Evolutionary conservation across 179 eudicot genomes (phyloP).

Genomic region (Nepenthes alata): DNA sequence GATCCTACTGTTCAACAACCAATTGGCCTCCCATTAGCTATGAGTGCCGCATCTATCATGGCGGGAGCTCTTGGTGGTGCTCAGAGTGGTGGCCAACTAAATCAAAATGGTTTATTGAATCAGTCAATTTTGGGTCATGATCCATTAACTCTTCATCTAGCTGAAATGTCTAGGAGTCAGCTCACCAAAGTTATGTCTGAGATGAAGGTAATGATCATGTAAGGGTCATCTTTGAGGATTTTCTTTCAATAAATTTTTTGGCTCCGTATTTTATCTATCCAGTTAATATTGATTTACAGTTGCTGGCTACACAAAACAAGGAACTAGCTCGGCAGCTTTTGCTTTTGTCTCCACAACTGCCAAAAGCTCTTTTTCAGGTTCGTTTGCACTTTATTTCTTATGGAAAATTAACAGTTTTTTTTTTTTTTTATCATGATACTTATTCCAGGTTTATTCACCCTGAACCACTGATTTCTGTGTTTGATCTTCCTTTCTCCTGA

Average conservation of each 20-base stretch:
- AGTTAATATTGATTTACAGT: constrained; percentile 33
- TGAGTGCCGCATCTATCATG: constrained; percentile 80
- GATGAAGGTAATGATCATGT: constrained; percentile 43
- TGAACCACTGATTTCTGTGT: background rate
- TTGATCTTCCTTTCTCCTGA: background rate
- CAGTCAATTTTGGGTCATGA: constrained; percentile 49
- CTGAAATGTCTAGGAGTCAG: constrained; percentile 82
- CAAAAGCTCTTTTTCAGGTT: constrained; percentile 89
- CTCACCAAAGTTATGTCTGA: constrained; percentile 64
- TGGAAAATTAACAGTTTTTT: background rate
- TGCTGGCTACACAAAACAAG: constrained; percentile 63
- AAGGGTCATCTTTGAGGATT: constrained; percentile 1
- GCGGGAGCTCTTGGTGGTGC: constrained; percentile 79
- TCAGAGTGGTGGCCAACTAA: constrained; percentile 41
- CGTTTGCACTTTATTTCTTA: constrained; percentile 2
- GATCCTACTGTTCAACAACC: constrained; percentile 54
- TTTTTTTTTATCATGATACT: background rate
- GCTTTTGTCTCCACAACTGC: constrained; percentile 52
- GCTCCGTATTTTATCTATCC: constrained; percentile 8
- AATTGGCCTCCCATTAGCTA: constrained; percentile 65
- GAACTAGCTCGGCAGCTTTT: constrained; percentile 74
- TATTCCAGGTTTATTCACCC: too few relatives aligned
- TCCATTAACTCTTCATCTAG: constrained; percentile 76
- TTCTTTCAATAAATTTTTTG: background rate
- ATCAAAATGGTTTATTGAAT: constrained; percentile 46